phyloP scores from a whole-genome alignment of 78 protist species.

The Emiliania huxleyi region DNA sequence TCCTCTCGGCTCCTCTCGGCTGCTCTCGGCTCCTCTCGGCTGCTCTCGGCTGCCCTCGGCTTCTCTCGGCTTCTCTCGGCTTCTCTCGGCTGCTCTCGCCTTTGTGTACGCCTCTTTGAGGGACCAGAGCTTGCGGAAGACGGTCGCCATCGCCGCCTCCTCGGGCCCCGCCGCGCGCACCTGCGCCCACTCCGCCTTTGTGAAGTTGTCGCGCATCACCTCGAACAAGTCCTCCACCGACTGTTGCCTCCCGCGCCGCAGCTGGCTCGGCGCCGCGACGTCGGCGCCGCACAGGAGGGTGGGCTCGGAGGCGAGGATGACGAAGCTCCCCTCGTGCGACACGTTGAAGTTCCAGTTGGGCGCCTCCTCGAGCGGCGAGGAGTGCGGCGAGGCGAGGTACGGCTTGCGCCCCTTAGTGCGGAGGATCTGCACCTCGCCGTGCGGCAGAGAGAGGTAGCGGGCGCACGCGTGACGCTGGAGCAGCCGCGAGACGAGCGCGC shows the following conservation, averaged over 20 bases:
- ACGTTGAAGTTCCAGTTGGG: constrained; percentile 44
- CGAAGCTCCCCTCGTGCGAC: constrained; percentile 31
- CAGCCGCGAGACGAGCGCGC: constrained; percentile 34
- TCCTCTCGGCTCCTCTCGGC: too few relatives aligned
- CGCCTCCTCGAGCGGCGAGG: background rate
- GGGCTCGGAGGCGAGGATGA: constrained; percentile 29
- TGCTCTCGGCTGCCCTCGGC: too few relatives aligned
- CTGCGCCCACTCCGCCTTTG: background rate
- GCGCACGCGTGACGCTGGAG: background rate
- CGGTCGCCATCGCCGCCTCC: background rate
- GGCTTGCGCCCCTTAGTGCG: constrained; percentile 36
- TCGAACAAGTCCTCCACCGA: background rate
- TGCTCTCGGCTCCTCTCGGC: too few relatives aligned
- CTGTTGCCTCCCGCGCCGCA: background rate
- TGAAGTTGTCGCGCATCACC: background rate
- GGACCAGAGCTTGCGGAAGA: constrained; percentile 6
- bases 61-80: too few relatives aligned
- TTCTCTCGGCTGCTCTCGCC: too few relatives aligned
- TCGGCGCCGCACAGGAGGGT: constrained; percentile 26
- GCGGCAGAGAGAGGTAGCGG: background rate
- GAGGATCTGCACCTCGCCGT: background rate
- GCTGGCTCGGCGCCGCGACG: background rate
- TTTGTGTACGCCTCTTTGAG: constrained; percentile 35
- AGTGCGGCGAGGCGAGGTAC: background rate
- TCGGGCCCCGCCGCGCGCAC: background rate